Base-by-base conservation (phyloP, 2,329 filamentous ascomycete species). In the Xylariaceae sp. region DNA sequence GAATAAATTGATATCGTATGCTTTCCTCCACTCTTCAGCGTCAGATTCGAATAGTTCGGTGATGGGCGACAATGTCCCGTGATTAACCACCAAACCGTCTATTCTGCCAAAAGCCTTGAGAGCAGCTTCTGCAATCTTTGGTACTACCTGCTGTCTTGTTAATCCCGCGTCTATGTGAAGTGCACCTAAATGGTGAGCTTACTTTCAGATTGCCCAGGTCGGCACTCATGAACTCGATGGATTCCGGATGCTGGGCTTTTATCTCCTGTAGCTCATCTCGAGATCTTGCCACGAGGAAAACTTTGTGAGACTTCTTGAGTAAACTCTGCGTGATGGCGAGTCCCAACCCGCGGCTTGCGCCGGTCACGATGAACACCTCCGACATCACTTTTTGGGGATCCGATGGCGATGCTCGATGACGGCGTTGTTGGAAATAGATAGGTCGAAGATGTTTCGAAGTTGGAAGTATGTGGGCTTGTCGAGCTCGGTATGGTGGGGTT, bases 1-100 rank as follows among this genome's bases (percentile, higher is more conserved):
- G 66, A 96, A 90, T 59, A 97, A 83, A 66, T 97, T 97, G 54
- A 90, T 75, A 59, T 95, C 85, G 68, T 90, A 96, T 9, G 80
- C 75, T 2, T 72, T 69, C 62, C 83, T 85, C 89, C 91, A 96
- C 53, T 87, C 85, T 35, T 87, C 82, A 0, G 83, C 64, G n/a
- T 81, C 79, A 14, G 78, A 76, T 48, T 92, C 80, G 3, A 73
- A 82, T 40, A 97, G 72, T 50, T 80, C 82, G 44, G 81, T 82
- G 39, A 95, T 84, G 1, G 90, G 87, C n/a, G 83, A 79, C 40
- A 99, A 71, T 1, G 83, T 75, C 17, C 90, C 91, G 65, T 99
- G 94, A 68, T 97, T 97, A 54, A 97, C 73, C 11, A 99, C 82
- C 40, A 99, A 66, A 1, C 85, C 87, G 64, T 99, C 90, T 5